Conservation (phyloP, 2,329 filamentous ascomycete species). For the Alternaria metachromatica region DNA sequence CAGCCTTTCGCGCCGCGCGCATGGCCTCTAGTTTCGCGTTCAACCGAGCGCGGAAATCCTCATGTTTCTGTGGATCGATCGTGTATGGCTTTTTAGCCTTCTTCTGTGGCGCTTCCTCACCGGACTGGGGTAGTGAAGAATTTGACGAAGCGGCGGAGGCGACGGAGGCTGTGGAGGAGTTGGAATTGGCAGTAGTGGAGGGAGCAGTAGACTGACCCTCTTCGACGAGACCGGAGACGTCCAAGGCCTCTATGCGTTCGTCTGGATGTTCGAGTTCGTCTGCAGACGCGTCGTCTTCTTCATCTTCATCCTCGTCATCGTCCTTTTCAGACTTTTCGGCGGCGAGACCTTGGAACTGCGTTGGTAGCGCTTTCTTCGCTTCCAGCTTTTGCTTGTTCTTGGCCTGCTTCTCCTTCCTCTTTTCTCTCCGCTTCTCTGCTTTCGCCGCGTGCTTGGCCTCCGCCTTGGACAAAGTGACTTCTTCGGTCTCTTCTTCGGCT, state of each 20-base stretch:
- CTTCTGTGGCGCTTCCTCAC: conserved; percentile 30
- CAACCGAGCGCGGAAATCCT: conserved; percentile 78
- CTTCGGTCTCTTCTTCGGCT: conserved; percentile 44
- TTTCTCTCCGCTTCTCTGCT: conserved; percentile 54
- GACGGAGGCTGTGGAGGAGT: conserved; percentile 51
- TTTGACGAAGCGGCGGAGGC: conserved; percentile 55
- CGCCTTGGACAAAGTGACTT: conserved; percentile 46
- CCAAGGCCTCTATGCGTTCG: conserved; percentile 42
- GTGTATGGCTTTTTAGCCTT: conserved; percentile 42
- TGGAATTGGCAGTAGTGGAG: conserved; percentile 42
- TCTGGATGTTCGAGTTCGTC: conserved; percentile 36
- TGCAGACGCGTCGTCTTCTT: conserved; percentile 29
- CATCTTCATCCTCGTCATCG: conserved; percentile 25
- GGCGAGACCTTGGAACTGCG: conserved; percentile 37
- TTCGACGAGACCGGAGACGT: conserved; percentile 48
- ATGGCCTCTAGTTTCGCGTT: conserved; percentile 84
- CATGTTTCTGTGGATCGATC: conserved; percentile 62
- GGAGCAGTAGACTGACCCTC: conserved; percentile 44
- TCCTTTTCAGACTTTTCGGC: conserved; percentile 35
- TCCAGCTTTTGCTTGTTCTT: conserved; percentile 49
- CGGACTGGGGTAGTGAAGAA: conserved; percentile 53
- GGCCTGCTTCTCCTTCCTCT: conserved; percentile 54
- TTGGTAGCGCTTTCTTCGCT: conserved; percentile 36
- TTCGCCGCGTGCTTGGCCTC: conserved; percentile 51
- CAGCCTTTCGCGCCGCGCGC: conserved; percentile 84